Conservation (phyloP, 441 rosid species). For the Erodium trifolium region DNA sequence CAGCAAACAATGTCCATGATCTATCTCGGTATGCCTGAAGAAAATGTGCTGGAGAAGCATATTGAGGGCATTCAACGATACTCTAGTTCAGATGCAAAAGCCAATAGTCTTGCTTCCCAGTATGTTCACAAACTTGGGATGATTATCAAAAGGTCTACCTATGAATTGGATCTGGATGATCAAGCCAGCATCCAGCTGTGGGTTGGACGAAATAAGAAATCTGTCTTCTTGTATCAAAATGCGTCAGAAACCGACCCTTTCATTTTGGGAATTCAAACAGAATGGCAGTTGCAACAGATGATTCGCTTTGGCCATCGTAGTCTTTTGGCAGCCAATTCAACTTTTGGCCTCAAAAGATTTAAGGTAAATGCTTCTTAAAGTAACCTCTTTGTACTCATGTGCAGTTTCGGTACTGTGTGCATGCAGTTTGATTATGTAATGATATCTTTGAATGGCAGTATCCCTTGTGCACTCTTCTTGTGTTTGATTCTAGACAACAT, state of each 20-base stretch:
- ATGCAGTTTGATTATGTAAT: constrained; percentile 17
- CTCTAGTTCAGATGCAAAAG: constrained; percentile 71
- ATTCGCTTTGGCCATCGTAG: constrained; percentile 80
- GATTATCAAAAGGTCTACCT: constrained; percentile 80
- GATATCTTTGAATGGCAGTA: constrained; percentile 46
- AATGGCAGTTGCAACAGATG: constrained; percentile 95
- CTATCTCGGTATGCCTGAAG: constrained; percentile 93
- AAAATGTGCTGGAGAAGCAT: constrained; percentile 85
- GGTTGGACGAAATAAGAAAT: constrained; percentile 86
- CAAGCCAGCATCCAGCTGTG: constrained; percentile 81
- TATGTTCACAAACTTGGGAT: constrained; percentile 93
- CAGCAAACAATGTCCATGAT: constrained; percentile 96
- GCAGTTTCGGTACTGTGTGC: not conserved
- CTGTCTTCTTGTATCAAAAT: constrained; percentile 79
- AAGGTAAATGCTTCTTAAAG: constrained; percentile 42
- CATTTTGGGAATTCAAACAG: constrained; percentile 85
- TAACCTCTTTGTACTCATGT: constrained; percentile 8
- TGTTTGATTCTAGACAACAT: constrained; percentile 92
- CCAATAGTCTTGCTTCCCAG: constrained; percentile 72
- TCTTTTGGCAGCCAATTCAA: constrained; percentile 78
- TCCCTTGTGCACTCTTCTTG: constrained; percentile 83
- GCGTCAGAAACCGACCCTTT: constrained; percentile 64
- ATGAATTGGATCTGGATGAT: constrained; percentile 87
- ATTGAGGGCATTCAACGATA: constrained; percentile 86
- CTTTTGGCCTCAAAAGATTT: constrained; percentile 85